Evolutionary conservation across 805 yeast species (phyloP), one percentile per base, ranked within the genome.

Genomic region (Ogataea minuta): DNA sequence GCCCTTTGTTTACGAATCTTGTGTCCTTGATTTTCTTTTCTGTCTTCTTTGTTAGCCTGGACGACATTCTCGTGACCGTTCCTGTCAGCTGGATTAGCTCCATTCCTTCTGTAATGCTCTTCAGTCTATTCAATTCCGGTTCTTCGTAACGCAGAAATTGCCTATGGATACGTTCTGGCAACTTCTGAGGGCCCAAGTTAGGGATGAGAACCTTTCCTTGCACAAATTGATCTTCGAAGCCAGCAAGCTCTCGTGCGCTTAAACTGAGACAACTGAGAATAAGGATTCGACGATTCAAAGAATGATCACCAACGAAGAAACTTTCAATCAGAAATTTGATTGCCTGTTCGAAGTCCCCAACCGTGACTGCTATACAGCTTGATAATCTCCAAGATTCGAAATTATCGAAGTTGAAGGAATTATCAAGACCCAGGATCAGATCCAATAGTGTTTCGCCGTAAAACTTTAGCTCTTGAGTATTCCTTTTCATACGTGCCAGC

Each of bases 251-350:
- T 44, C 95, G 62, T 0, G 89, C 87, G 3, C 85, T 76, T 16
- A 89, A 62, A 0, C 90, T 81, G 9, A 87, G 55, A 0, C 85
- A 65, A 4, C 90, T 76, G 13, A 93, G 59, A 7, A 90, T 67
- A 20, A 76, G 63, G 63, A 90, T 68, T 33, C 98, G 62, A 44
- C 82, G 90, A 45, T 84, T 93, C 13, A 93, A 58, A 0, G 95
- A 87, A 45, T 83, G 77, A 53, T 91, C 99, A 0, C 90, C 89
- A 0, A 72, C 68, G 24, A 77, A 64, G 12, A 89, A 63, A 12
- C 81, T 57, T 19, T 66, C 55, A 28, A 75, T 60, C 0, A 80
- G 55, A 19, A 71, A 67, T 1, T 64, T 54, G 0, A 87, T 78
- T 2, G 67, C 50, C 6, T 24, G 36, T 4, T 71, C 66, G 29